Percentiles rank a stretch among this genome's conserved stretches.
phyloP scores from a whole-genome alignment of 441 rosid species.

The Corymbia citriodora region DNA sequence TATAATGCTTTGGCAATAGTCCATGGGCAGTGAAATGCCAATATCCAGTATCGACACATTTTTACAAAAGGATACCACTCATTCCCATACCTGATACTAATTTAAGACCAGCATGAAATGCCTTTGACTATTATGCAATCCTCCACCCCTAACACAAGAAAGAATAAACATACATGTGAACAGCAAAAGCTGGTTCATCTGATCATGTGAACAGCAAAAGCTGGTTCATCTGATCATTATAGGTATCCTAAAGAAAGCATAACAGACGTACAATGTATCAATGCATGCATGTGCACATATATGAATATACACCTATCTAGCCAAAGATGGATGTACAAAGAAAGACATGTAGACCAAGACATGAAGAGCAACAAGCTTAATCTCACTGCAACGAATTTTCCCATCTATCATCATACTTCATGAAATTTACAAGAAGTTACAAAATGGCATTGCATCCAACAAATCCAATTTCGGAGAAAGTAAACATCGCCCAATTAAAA shows the following conservation, averaged over 20 bases:
- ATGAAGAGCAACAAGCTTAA: not conserved
- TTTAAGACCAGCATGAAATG: not conserved
- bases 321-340: not conserved
- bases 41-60: not conserved
- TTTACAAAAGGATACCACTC: not conserved
- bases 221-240: not conserved
- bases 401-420: not conserved
- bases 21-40: not conserved
- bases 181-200: not conserved
- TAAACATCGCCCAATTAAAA: not conserved
- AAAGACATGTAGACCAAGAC: not conserved
- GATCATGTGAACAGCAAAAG: not conserved
- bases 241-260: not conserved
- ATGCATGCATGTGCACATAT: not conserved
- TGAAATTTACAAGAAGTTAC: not conserved
- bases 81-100: not conserved
- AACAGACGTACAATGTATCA: not conserved
- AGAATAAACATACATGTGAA: not conserved
- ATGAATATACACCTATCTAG: not conserved
- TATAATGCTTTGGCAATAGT: not conserved
- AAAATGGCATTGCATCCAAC: not conserved
- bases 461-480: not conserved
- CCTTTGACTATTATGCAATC: not conserved
- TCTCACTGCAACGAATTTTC: not conserved
- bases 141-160: not conserved